Base-by-base conservation (phyloP, 306 rosid genomes). In the Dryas drummondii region DNA sequence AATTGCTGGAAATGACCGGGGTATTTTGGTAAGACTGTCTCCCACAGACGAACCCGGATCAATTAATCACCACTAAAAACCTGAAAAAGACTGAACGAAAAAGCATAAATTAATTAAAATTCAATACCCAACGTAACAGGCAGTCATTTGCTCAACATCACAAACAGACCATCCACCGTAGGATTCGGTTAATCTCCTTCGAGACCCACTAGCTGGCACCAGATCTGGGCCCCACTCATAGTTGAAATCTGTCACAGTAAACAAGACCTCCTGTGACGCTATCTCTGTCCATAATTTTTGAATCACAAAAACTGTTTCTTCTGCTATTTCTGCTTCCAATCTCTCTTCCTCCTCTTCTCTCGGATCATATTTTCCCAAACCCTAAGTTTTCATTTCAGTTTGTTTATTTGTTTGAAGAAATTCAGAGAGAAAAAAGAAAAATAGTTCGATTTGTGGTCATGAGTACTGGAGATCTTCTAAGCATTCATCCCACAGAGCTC, bases 401-500 rank as follows among this genome's bases (percentile, higher is more conserved):
- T 26, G 51, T 69, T 26, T 9, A 1, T 32, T 15, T 7, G 49
- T 63, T 61, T 61, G 66, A 55, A 56, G 27, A 4, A n/a, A 68
- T 26, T 55, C 5, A 16, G 64, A 14, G 14, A 55, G 40, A 69
- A 4, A 37, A 37, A 62, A 4, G 0, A 41, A 0, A 1, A 16
- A 15, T 55, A 12, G 55, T 27, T 65, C 13, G 51, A 44, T 64
- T 73, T 50, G 79, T 48, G 9, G 71, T 9, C 61, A 86, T 86
- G 89, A 75, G 80, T 75, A 48, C 83, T 19, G 81, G 89, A 42
- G 79, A 83, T 66, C 72, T 77, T 57, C 82, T 86, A 52, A 61
- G 57, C 71, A 76, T 82, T 70, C 89, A 82, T 45, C 89, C 89
- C 9, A 22, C 80, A 42, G 86, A 85, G 78, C 89, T 85, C 84